A percentile compares a stretch with the other conserved stretches of the same genome.
Evolutionary conservation across 2,329 filamentous ascomycete genomes (phyloP).

Genomic region (Diaporthe velutina): DNA sequence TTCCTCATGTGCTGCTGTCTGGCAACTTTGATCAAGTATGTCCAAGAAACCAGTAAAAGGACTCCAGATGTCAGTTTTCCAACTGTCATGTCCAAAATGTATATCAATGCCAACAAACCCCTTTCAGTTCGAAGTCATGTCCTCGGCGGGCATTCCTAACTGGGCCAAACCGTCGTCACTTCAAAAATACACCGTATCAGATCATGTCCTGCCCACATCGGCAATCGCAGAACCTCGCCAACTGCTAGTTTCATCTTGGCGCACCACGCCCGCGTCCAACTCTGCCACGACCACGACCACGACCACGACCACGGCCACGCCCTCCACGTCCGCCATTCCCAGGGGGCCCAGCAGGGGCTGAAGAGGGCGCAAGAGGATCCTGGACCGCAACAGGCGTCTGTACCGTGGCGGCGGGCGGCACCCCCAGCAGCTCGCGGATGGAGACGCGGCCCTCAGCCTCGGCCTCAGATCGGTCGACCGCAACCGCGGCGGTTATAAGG

Average conservation of each 20-base stretch:
- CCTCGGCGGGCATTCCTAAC: no score
- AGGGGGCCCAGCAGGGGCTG: not conserved
- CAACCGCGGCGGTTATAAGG: not conserved
- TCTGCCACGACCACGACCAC: not conserved
- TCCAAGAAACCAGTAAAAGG: no score
- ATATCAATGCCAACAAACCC: not conserved
- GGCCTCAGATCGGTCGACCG: not conserved
- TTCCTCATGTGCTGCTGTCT: no score
- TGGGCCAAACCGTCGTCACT: not conserved
- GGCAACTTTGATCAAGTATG: no score
- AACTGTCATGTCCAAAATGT: no score
- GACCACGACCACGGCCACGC: no score
- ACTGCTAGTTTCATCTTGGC: not conserved
- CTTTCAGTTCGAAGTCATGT: not conserved
- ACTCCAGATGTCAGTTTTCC: no score
- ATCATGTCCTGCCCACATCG: not conserved
- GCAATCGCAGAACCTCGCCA: not conserved
- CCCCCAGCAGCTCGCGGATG: not conserved
- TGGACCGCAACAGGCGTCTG: not conserved
- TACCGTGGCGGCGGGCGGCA: no score
- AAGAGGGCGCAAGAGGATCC: not conserved
- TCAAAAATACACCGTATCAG: not conserved
- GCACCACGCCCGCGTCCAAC: not conserved
- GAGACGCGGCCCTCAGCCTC: not conserved
- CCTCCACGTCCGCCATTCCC: not conserved